These are phyloP conservation scores for Taiozyma sp. DNA, from an alignment of 1,139 yeast species.

Conservation along the genomic window DNA sequence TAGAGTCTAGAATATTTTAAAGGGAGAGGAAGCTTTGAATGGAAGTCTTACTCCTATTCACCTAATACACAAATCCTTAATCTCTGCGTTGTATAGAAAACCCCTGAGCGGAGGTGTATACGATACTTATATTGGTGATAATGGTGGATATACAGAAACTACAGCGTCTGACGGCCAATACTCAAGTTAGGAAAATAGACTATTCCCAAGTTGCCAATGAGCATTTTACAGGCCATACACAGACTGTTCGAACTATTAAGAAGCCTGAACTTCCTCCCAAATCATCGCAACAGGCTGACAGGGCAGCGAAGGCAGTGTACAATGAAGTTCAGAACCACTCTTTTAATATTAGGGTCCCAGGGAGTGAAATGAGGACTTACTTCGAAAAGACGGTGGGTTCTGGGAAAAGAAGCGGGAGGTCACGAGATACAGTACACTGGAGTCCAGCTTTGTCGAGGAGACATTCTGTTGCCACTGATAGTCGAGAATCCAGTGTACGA, in stretches of 20 bases:
- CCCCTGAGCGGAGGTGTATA: no score
- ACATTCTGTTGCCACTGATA: neutral
- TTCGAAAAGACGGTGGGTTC: conserved; percentile 2
- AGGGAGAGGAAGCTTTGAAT: no score
- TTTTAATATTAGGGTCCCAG: conserved; percentile 14
- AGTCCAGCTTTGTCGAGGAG: neutral
- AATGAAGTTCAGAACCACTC: conserved; percentile 16
- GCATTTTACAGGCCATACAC: conserved; percentile 4
- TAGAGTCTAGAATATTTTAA: no score
- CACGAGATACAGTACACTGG: neutral
- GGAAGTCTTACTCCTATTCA: no score
- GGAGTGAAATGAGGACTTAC: conserved; percentile 12
- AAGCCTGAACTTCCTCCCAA: neutral
- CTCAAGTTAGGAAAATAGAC: conserved; percentile 5
- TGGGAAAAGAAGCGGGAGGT: neutral
- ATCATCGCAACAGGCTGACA: neutral
- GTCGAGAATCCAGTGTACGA: neutral
- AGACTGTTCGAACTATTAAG: neutral
- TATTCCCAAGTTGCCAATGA: conserved; percentile 14
- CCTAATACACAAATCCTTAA: no score
- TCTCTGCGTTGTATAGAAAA: no score
- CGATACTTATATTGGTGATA: neutral
- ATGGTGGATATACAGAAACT: conserved; percentile 12
- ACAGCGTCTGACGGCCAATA: conserved; percentile 4
- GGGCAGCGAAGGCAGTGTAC: conserved; percentile 8